Evolutionary conservation across 2,329 filamentous ascomycete species (phyloP), one percentile per base, ranked within the genome.

Genomic region (Ophiostoma fasciatum): DNA sequence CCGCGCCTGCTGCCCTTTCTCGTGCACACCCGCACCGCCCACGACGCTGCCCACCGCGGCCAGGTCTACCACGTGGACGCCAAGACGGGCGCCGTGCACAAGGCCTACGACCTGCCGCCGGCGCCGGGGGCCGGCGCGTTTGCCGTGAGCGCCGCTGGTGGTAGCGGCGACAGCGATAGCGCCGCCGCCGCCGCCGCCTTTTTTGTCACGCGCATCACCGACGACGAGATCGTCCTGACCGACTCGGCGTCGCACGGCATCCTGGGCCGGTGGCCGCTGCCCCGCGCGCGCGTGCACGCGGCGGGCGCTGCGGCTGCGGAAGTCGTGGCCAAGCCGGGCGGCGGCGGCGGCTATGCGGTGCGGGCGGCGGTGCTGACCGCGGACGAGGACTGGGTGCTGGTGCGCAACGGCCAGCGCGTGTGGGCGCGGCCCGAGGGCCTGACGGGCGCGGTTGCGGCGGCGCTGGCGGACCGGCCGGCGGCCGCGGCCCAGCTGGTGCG

Each of bases 1-100:
- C n/a, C n/a, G n/a, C n/a, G n/a, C n/a, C n/a, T n/a, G n/a, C 66
- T 83, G 26, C 84, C 93, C 59, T 92, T 94, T 60, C 62, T 94
- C 22, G 80, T 94, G 5, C 82, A 94, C 47, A 84, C 74, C 47
- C 68, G 77, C 47, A 82, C 82, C 1, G 64, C 64, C 25, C 62
- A 62, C 3, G 74, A 74, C 14, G 62, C 62, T 3, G 74, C 74
- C 26, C 43, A 45, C 25, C 22, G 31, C 17, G 88, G 80, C 4
- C 80, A 92, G 42, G 78, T 96, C 21, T 94, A 79, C 51, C 83
- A 93, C 48, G 69, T 92, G 40, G 71, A 93, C 46, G 56, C 82
- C 35, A 78, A 78, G 58, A 77, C 66, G 40, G 71, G 66, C 36
- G 69, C 67, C 14, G 68, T 88, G 20, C 68, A 66, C n/a, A 84